Percentiles rank a stretch among this genome's conserved stretches.
Evolutionary conservation across 1,284 basidiomycete genomes (phyloP).

Genomic region (Sporisorium exsertum): DNA sequence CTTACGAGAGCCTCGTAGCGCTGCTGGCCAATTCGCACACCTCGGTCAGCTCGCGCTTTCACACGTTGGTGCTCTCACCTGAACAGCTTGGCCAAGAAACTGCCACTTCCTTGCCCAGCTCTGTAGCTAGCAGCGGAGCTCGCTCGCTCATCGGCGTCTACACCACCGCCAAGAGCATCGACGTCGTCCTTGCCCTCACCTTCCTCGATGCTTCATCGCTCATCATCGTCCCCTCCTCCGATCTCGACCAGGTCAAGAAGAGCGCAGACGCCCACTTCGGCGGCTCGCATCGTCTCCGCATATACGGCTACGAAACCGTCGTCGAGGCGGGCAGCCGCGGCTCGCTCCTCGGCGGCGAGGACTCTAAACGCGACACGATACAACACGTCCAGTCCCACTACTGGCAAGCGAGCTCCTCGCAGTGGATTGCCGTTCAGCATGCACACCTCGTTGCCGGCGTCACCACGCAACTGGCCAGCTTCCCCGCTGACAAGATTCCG

Average conservation of each 20-base stretch:
- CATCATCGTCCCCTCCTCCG: slow-evolving; percentile 40
- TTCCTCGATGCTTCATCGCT: slow-evolving; percentile 47
- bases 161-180: slow-evolving; percentile 45
- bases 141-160: slow-evolving; percentile 40
- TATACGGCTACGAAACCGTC: slow-evolving; percentile 42
- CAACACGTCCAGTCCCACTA: slow-evolving; percentile 51
- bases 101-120: slow-evolving; percentile 21
- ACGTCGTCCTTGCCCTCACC: slow-evolving; percentile 26
- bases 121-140: slow-evolving; percentile 25
- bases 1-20: slow-evolving; percentile 44
- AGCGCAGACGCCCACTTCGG: slow-evolving; percentile 23
- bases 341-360: slow-evolving; percentile 16
- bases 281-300: slow-evolving; percentile 40
- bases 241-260: slow-evolving; percentile 27
- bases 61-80: slow-evolving; percentile 43
- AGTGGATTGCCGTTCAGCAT: slow-evolving; percentile 56
- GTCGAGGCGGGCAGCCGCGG: slow-evolving; percentile 36
- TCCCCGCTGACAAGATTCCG: slow-evolving; percentile 63
- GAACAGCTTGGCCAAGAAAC: slow-evolving; percentile 14
- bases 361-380: slow-evolving; percentile 21
- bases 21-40: slow-evolving; percentile 46
- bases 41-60: slow-evolving; percentile 38
- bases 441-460: slow-evolving; percentile 55
- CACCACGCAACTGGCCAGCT: slow-evolving; percentile 58
- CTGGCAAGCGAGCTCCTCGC: slow-evolving; percentile 44